Evolutionary conservation across 805 yeast species (phyloP), one percentile per base, ranked within the genome.

Genomic region (Lachancea cidri): DNA sequence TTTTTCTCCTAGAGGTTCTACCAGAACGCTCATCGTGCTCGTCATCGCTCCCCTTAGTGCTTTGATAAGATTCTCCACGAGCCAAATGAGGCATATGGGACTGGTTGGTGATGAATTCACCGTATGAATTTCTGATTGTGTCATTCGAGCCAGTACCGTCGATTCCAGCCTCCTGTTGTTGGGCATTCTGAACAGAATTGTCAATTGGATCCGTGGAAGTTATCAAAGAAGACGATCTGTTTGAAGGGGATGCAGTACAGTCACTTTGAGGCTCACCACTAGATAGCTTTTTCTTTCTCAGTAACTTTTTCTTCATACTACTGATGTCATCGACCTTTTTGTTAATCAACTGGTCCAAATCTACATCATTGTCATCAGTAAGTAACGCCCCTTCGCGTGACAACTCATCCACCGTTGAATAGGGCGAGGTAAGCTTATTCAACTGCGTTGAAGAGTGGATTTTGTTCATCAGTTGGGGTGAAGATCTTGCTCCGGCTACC

Each of bases 21-120:
- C 54, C 57, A 16, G 47, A 37, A 15, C 58, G 42, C 25, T 49
- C 57, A 14, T 24, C 37, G 16, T 29, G 29, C 44, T 68, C 70
- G 41, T 64, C 65, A 14, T 66, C 54, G 20, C 72, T 76, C 7
- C 27, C 27, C 37, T 71, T 67, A 8, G 79, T 76, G 52, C 75
- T 73, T 52, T 81, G 84, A 56, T 83, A 83, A 1, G 88, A 79
- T 48, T 82, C 89, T 29, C 91, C 93, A 46, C 84, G 70, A 2
- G 91, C 89, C 52, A 83, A 67, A 61, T 82, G 86, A 1, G 88
- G 87, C 42, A 57, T 67, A 9, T 54, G 53, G 3, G 55, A 51
- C 31, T 48, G 42, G 41, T 50, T 49, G n/a, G 44, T 42, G 38
- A 60, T 57, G 20, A 48, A 43, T 41, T 58, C 60, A 27, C 64